These are phyloP conservation scores for Aspergillus biplanus DNA, from an alignment of 495 filamentous ascomycete species.

Conservation along the genomic window DNA sequence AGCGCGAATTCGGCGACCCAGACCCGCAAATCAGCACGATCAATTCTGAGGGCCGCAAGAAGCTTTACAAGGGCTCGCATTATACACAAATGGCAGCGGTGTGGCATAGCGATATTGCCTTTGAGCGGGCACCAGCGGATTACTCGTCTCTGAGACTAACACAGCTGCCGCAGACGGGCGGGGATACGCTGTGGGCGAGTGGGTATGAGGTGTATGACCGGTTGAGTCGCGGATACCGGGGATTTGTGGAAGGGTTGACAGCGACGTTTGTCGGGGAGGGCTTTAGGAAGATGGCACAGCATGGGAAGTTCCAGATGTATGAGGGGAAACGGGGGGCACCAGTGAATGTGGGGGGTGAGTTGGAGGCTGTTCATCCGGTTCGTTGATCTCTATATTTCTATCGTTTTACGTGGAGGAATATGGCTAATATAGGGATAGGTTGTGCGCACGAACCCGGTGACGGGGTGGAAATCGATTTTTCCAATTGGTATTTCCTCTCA, in stretches of 20 bases:
- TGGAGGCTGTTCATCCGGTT: constrained; percentile 65
- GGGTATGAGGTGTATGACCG: constrained; percentile 82
- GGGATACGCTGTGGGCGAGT: constrained; percentile 75
- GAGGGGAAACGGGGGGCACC: constrained; percentile 62
- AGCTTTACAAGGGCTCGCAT: constrained; percentile 33
- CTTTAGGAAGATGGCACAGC: constrained; percentile 60
- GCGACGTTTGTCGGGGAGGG: constrained; percentile 65
- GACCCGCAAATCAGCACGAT: constrained; percentile 72
- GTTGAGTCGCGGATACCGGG: constrained; percentile 63
- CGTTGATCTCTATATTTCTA: background rate
- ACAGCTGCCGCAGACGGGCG: constrained; percentile 63
- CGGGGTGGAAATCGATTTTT: constrained; percentile 79
- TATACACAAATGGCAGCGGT: constrained; percentile 14
- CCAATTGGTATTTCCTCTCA: constrained; percentile 63
- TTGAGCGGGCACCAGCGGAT: constrained; percentile 62
- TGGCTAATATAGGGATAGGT: constrained; percentile 28
- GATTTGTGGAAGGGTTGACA: constrained; percentile 66
- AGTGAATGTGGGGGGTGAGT: constrained; percentile 65
- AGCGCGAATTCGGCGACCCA: constrained; percentile 44
- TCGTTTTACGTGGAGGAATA: background rate
- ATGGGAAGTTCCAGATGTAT: constrained; percentile 60
- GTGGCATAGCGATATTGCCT: constrained; percentile 68
- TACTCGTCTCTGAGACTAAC: constrained; percentile 59
- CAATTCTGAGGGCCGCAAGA: constrained; percentile 58
- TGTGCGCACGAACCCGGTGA: constrained; percentile 81